Base-by-base conservation (phyloP, 202 grass and related monocot species). In the Miscanthus sacchariflorus region DNA sequence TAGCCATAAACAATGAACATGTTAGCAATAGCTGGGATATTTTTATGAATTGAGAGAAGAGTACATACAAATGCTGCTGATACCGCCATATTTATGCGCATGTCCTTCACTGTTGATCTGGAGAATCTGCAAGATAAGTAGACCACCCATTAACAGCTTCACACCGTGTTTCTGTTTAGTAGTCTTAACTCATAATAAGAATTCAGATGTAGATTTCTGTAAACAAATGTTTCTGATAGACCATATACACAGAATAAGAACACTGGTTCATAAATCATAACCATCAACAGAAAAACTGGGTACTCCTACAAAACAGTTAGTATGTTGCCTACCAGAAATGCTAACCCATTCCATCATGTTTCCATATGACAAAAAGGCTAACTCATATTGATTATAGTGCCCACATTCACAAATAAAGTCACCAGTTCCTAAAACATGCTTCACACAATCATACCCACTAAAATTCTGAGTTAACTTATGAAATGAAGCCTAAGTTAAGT, bases 61-160 rank as follows among this genome's bases (percentile, higher is more conserved):
- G 58, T 46, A 28, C 97, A 68, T 99, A 99, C 97, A 91, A 91
- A 92, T 73, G 84, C 86, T 88, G 94, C 91, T 85, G 94, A 97
- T 88, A 97, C 81, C 69, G 86, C 94, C 84, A 97, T 92, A 90
- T 99, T 99, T 69, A 96, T 97, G 81, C 91, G 89, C 88, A 93
- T 88, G 56, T 99, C 97, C 66, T 95, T 93, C 36, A 93, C 83
- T 77, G 78, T 88, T 82, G 91, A 96, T 79, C 85, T 95, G 79
- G 93, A 99, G 72, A 85, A 86, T 86, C 97, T 99, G 86, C 84
- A 92, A 91, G 30, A 76, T 36, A 86, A 78, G 70, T 84, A 54
- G 25, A 88, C 23, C 36, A 81, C 12, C 6, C 15, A 56, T 19
- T 36, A 86, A 68, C 28, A 81, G 71, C 48, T 81, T 78, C 63